Evolutionary conservation across 768 basidiomycete genomes (phyloP).

Genomic region (Terana coerulea): DNA sequence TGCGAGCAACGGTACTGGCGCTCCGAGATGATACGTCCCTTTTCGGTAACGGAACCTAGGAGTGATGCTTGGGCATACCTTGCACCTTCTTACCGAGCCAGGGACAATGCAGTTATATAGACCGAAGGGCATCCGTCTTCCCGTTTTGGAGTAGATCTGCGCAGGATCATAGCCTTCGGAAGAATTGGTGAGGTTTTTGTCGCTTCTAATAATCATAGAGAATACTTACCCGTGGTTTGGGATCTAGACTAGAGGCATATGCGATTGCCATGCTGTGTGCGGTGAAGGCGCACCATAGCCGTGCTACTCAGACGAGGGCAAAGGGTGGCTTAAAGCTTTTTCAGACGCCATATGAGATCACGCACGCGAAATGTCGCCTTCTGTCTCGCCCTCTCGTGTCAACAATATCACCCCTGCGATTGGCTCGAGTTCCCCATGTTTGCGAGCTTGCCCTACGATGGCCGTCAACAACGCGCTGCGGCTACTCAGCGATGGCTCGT

Average conservation of each 20-base stretch:
- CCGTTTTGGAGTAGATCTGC: conserved; percentile 20
- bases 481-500: neutral
- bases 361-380: conserved; percentile 27
- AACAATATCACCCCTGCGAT: conserved; percentile 64
- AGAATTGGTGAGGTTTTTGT: neutral
- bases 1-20: conserved; percentile 4
- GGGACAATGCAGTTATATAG: conserved; percentile 54
- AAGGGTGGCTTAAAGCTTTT: neutral
- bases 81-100: conserved; percentile 16
- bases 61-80: too few species aligned
- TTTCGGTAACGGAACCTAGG: neutral
- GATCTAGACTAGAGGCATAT: conserved; percentile 52
- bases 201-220: neutral
- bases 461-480: neutral
- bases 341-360: neutral
- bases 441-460: conserved; percentile 18
- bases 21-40: neutral
- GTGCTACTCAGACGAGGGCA: conserved; percentile 36
- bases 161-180: conserved; percentile 34
- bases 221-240: conserved; percentile 53
- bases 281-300: conserved; percentile 83
- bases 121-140: conserved; percentile 27
- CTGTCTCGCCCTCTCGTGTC: conserved; percentile 39
- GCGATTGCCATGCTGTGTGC: conserved; percentile 79
- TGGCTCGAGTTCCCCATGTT: conserved; percentile 40